These are phyloP conservation scores for Rhodotorula kratochvilovae DNA, from an alignment of 768 basidiomycete species.

Conservation along the genomic window DNA sequence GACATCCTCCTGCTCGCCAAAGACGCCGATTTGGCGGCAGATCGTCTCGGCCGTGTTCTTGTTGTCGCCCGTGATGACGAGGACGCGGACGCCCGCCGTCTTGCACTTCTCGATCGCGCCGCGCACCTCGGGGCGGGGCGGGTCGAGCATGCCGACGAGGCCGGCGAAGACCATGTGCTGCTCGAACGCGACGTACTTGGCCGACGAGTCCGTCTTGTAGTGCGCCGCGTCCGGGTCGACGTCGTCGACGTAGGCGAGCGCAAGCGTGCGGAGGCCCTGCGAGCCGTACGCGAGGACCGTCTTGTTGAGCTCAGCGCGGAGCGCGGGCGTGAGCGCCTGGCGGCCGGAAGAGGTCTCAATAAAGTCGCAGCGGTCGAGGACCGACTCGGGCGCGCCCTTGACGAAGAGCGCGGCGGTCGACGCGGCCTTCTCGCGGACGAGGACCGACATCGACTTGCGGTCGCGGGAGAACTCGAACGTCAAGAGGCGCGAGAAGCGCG, in stretches of 20 bases:
- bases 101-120: conserved; percentile 81
- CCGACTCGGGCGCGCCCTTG: conserved; percentile 94
- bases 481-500: conserved; percentile 67
- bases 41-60: conserved; percentile 97
- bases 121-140: conserved; percentile 88
- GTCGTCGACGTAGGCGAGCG: conserved; percentile 77
- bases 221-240: conserved; percentile 70
- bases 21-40: conserved; percentile 91
- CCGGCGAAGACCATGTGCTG: conserved; percentile 88
- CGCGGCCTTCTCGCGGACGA: conserved; percentile 63
- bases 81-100: conserved; percentile 87
- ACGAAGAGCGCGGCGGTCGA: conserved; percentile 69
- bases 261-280: conserved; percentile 81
- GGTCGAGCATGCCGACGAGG: conserved; percentile 94
- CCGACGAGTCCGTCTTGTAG: conserved; percentile 71
- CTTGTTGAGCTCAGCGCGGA: conserved; percentile 61
- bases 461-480: conserved; percentile 98
- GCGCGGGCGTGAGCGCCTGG: conserved; percentile 58
- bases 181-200: conserved; percentile 86
- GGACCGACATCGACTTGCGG: conserved; percentile 98
- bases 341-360: conserved; percentile 55
- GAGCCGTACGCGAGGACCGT: conserved; percentile 69
- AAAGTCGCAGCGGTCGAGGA: conserved; percentile 81
- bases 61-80: conserved; percentile 98
- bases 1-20: conserved; percentile 66